Evolutionary conservation across 2,329 filamentous ascomycete genomes (phyloP), one percentile per base, ranked within the genome.

Genomic region (Colletotrichum sp.): DNA sequence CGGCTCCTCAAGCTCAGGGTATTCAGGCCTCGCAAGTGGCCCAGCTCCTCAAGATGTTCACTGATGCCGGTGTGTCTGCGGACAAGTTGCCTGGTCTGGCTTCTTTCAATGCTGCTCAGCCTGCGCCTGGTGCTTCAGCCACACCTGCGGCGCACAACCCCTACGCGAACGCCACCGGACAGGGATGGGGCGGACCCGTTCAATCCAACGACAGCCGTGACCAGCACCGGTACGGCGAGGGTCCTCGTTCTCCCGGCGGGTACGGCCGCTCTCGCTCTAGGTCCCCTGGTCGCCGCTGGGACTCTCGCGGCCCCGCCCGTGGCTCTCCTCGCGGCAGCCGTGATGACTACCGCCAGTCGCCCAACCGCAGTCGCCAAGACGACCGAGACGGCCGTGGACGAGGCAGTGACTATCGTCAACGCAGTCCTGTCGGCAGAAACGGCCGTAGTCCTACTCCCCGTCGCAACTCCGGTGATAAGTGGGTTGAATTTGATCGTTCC

Each of bases 321-420:
- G 90, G 88, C 76, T 93, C 93, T 71, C 93, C 93, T 79, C 91
- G 92, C 78, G 89, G 89, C 79, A 89, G 90, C 80, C 86, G 87
- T 82, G 88, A 91, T 80, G 92, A 93, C 70, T 96, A 95, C 85
- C 93, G 91, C 76, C 92, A 93, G 81, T 93, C 92, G 21, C 91
- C 92, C 43, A 90, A 90, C 72, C 89, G 90, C 79, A 90, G 90
- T 74, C 89, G 89, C 67, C 88, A 88, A 74, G 91, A 92, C 77
- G 89, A 89, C 57, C 84, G 87, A 79, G 88, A 81, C 78, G 85
- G 89, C 69, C 89, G 90, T 12, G 69, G 60, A 55, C 89, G 92
- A 76, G 90, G 88, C 75, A 86, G 89, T 71, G 92, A 96, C 52
- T 98, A 98, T 86, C 94, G 96, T 78, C 96, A 98, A 83, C 95